These are phyloP conservation scores for Neospora caninum DNA, from an alignment of 169 alveolate species.

Conservation along the genomic window DNA sequence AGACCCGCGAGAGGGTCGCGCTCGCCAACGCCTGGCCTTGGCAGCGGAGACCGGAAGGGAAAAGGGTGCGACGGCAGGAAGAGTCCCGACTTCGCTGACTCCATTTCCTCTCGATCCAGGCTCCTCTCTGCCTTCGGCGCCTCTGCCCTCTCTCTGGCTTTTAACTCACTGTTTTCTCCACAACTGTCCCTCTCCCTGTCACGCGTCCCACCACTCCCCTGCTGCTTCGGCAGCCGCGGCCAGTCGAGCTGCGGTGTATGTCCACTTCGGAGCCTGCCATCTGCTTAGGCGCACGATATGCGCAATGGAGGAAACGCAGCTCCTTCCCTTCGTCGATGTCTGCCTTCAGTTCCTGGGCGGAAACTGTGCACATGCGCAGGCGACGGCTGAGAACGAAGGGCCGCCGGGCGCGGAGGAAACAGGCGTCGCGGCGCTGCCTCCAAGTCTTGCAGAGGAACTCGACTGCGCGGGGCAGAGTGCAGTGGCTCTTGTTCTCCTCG, in stretches of 20 bases:
- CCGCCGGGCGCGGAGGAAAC: background rate
- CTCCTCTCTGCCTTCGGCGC: background rate
- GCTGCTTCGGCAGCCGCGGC: background rate
- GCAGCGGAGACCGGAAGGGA: too few relatives aligned
- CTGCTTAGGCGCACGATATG: constrained; percentile 1
- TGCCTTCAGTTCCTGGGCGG: constrained; percentile 8
- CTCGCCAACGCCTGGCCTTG: too few relatives aligned
- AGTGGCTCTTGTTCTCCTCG: constrained; percentile 9
- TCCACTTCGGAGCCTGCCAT: constrained; percentile 26
- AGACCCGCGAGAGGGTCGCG: too few relatives aligned
- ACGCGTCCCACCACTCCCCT: background rate
- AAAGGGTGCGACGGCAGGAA: too few relatives aligned
- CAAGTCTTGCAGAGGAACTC: background rate
- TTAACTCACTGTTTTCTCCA: background rate
- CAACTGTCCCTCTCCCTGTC: background rate
- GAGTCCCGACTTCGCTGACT: too few relatives aligned
- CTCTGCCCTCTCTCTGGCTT: constrained; percentile 19
- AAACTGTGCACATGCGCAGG: background rate
- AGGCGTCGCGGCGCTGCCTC: background rate
- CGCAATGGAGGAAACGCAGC: background rate
- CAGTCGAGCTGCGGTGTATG: background rate
- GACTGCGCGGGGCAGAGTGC: background rate
- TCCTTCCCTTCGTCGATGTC: constrained; percentile 18
- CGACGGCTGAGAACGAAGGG: background rate
- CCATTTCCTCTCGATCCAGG: too few relatives aligned